Conservation (phyloP, 2,329 filamentous ascomycete species). For the Cadophora luteo-olivacea region DNA sequence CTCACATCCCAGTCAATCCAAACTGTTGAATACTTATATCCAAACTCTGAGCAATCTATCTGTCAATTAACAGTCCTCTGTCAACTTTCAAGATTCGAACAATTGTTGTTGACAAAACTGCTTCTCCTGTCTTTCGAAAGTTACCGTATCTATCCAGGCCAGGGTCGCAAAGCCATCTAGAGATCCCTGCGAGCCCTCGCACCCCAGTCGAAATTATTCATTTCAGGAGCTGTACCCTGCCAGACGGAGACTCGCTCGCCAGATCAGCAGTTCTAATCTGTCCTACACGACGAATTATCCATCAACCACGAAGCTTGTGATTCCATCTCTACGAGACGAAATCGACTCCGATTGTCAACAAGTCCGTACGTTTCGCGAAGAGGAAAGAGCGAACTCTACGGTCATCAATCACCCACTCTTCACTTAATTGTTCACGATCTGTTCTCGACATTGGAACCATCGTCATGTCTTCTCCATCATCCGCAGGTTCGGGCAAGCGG, state of each 20-base stretch:
- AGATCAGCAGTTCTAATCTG: slow-evolving; percentile 1
- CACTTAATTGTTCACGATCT: neutral
- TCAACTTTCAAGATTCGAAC: neutral
- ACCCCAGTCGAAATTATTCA: slow-evolving; percentile 15
- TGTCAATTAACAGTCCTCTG: neutral
- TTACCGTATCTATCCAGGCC: slow-evolving; percentile 9
- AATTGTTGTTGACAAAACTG: neutral
- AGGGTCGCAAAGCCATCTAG: slow-evolving; percentile 16
- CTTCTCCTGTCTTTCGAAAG: neutral
- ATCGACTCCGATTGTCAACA: neutral
- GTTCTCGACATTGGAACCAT: slow-evolving; percentile 12
- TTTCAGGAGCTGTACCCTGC: slow-evolving; percentile 15
- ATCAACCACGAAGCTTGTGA: slow-evolving; percentile 8
- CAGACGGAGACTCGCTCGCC: neutral
- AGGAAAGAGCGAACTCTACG: slow-evolving; percentile 1
- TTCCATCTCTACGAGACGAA: neutral
- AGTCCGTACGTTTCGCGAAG: neutral
- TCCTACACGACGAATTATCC: slow-evolving; percentile 12
- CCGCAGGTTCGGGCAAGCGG: slow-evolving; percentile 67
- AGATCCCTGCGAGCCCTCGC: slow-evolving; percentile 15
- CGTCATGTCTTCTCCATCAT: slow-evolving; percentile 47
- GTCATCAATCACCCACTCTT: slow-evolving; percentile 1
- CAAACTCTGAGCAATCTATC: neutral
- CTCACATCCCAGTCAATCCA: slow-evolving; percentile 7
- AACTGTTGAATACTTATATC: slow-evolving; percentile 11